phyloP scores from a whole-genome alignment of 257 asterid species.

The Ilex aquifolium region DNA sequence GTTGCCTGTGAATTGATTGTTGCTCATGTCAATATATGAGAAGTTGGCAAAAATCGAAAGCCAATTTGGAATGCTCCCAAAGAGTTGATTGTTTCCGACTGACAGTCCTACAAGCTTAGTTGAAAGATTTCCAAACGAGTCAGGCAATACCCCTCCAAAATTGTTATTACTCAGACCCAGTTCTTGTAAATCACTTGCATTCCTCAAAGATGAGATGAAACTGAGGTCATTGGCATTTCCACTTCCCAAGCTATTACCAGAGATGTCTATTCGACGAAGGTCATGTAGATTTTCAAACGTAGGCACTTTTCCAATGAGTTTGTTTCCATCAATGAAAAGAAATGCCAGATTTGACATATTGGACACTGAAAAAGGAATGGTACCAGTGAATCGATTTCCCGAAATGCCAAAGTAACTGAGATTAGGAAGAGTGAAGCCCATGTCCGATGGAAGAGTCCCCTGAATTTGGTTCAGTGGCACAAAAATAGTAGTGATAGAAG shows the following conservation, averaged over 20 bases:
- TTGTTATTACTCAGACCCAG: slow-evolving; percentile 7
- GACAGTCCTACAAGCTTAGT: background rate
- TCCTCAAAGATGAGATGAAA: slow-evolving; percentile 13
- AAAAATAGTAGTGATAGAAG: slow-evolving; percentile 10
- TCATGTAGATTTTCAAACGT: slow-evolving; percentile 5
- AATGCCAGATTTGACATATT: slow-evolving; percentile 11
- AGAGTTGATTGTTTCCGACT: slow-evolving; percentile 6
- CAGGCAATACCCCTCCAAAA: slow-evolving; percentile 20
- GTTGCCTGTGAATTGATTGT: slow-evolving; percentile 9
- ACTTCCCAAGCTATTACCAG: slow-evolving; percentile 11
- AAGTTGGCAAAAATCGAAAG: slow-evolving; percentile 7
- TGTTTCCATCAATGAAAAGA: background rate
- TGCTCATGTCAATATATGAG: slow-evolving; percentile 1
- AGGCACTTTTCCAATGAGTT: slow-evolving; percentile 12
- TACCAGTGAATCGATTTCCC: slow-evolving; percentile 12
- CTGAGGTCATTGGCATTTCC: slow-evolving; percentile 13
- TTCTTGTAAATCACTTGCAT: background rate
- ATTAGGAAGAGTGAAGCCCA: slow-evolving; percentile 16
- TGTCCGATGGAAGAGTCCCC: slow-evolving; percentile 14
- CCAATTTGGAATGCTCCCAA: slow-evolving; percentile 16
- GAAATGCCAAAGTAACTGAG: slow-evolving; percentile 2
- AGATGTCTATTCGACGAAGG: background rate
- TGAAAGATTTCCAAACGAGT: slow-evolving; percentile 11
- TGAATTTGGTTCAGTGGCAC: slow-evolving; percentile 15
- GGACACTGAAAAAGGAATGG: slow-evolving; percentile 16